Evolutionary conservation across 768 basidiomycete genomes (phyloP), one percentile per base, ranked within the genome.

Genomic region (Boletales sp.): DNA sequence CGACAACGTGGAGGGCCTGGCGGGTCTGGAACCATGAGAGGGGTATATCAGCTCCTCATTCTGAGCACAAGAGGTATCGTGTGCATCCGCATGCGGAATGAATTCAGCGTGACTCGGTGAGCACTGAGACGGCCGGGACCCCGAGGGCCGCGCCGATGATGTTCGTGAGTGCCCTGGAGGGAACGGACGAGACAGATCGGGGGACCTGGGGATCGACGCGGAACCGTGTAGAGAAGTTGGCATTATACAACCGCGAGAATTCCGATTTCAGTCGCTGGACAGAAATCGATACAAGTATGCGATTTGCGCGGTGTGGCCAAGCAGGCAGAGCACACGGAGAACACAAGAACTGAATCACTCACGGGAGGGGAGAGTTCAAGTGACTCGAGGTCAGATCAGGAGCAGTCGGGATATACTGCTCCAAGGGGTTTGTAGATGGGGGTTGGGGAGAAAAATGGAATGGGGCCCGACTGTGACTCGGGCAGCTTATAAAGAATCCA

Each of bases 1-100:
- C 76, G 73, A 74, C 78, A 79, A 76, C 68, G 70, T 60, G 53
- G 69, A 74, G 67, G 69, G 75, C 81, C 80, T 75, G 69, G 70
- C 61, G 45, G 50, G 63, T 77, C 83, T 85, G 76, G 68, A 76
- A 77, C 72, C 71, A 63, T 38, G 78, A 61, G 52, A 63, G 55
- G 47, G 50, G 48, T 43, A 35, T 31, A 50, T 69, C 66, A 86
- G 84, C 70, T 74, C 69, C 67, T 70, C 64, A 59, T 78, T 71
- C 64, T 71, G 55, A 67, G 59, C 44, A 63, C 7, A 57, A 52
- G 60, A 55, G 58, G 50, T 51, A 62, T 59, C 27, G 51, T 47
- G 55, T 55, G 49, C 55, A 52, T 61, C 63, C 57, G 57, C 47
- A 55, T 57, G 55, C 32, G 45, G 47, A 40, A 58, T 5, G 41